phyloP scores from a whole-genome alignment of 2,329 filamentous ascomycete species.

The Aspergillus sclerotialis region DNA sequence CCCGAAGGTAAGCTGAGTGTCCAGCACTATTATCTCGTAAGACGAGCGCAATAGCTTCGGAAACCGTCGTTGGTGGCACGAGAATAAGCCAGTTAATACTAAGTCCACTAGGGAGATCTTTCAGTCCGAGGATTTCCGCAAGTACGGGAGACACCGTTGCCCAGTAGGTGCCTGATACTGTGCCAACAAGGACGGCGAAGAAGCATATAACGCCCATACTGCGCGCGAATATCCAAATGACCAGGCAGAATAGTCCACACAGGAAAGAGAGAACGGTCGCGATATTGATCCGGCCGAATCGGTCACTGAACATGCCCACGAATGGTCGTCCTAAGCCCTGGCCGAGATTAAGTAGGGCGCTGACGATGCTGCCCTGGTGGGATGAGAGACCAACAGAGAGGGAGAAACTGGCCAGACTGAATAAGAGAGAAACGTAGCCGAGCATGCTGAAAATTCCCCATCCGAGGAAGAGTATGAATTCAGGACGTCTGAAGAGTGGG shows the following conservation, averaged over 20 bases:
- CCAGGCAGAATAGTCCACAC: slow-evolving; percentile 51
- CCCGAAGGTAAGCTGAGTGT: slow-evolving; percentile 28
- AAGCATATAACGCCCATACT: slow-evolving; percentile 53
- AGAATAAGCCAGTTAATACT: slow-evolving; percentile 55
- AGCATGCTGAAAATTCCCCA: slow-evolving; percentile 59
- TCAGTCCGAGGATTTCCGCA: slow-evolving; percentile 55
- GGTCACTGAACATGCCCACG: slow-evolving; percentile 57
- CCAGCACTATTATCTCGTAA: slow-evolving; percentile 38
- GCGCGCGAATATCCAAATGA: slow-evolving; percentile 56
- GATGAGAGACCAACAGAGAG: slow-evolving; percentile 51
- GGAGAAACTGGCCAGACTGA: slow-evolving; percentile 58
- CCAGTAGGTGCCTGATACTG: slow-evolving; percentile 56
- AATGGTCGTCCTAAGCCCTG: slow-evolving; percentile 51
- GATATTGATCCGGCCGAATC: slow-evolving; percentile 57
- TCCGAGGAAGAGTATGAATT: slow-evolving; percentile 52
- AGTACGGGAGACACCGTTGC: slow-evolving; percentile 51
- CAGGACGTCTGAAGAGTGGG: slow-evolving; percentile 44
- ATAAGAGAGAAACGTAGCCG: slow-evolving; percentile 59
- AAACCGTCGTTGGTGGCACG: slow-evolving; percentile 43
- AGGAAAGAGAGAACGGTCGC: slow-evolving; percentile 49
- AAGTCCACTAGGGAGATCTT: slow-evolving; percentile 50
- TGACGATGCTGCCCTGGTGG: slow-evolving; percentile 55
- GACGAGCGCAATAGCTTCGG: slow-evolving; percentile 53
- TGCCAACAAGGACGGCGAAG: slow-evolving; percentile 53
- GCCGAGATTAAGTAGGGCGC: slow-evolving; percentile 57